Percentiles rank a stretch among this genome's conserved stretches.
Conservation (phyloP, 129 eudicot genomes). For the Chrysanthemum seticuspe region DNA sequence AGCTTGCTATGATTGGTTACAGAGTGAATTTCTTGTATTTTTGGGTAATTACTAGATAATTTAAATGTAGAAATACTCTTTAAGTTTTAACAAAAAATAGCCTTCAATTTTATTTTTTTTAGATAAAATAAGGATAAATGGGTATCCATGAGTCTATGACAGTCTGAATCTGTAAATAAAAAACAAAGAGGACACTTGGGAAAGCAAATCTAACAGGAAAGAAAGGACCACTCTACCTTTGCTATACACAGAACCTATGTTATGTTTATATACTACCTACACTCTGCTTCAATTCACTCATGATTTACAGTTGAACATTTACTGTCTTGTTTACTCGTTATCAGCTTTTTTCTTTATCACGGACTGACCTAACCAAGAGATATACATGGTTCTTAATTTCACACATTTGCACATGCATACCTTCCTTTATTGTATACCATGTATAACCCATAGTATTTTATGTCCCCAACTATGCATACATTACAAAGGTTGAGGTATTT, state of each 20-base stretch:
- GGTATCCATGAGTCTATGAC: background rate
- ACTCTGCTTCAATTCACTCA: slow-evolving; percentile 22
- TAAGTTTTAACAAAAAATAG: no score
- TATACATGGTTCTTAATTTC: slow-evolving; percentile 21
- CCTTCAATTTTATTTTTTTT: no score
- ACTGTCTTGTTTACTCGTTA: slow-evolving; percentile 35
- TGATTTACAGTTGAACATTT: slow-evolving; percentile 38
- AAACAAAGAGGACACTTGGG: slow-evolving; percentile 37
- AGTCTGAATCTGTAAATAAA: slow-evolving; percentile 26
- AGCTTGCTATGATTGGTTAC: no score
- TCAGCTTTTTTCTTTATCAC: slow-evolving; percentile 37
- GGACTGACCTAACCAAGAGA: slow-evolving; percentile 27
- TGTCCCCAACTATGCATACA: no score
- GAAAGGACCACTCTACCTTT: slow-evolving; percentile 40
- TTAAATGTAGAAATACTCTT: no score
- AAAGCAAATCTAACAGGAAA: slow-evolving; percentile 33
- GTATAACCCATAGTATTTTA: background rate
- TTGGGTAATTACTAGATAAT: no score
- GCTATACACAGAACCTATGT: background rate
- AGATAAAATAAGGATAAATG: slow-evolving; percentile 7
- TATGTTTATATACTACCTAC: slow-evolving; percentile 16
- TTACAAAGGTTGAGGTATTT: no score
- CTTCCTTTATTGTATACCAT: background rate
- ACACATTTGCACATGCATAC: slow-evolving; percentile 8
- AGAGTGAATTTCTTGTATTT: no score